These are phyloP conservation scores for Arthrinium puccinioides DNA, from an alignment of 2,329 filamentous ascomycete genomes.

Conservation along the genomic window DNA sequence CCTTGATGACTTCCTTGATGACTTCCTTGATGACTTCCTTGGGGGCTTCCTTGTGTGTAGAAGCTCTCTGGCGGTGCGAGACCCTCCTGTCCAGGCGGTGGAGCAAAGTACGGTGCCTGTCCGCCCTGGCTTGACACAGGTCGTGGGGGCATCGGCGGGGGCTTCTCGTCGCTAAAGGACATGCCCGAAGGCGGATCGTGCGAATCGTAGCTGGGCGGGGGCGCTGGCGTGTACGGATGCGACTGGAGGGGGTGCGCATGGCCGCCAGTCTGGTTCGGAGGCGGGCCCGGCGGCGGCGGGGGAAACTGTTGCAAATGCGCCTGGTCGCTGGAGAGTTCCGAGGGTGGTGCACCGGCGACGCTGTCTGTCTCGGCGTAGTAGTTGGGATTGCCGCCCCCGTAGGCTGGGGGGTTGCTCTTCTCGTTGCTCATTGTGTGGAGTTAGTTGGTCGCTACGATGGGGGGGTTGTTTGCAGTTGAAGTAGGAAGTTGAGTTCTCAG, in stretches of 20 bases:
- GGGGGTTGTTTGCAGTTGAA: no score
- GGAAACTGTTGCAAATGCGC: conserved; percentile 2
- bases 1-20: neutral
- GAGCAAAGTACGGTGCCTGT: conserved; percentile 4
- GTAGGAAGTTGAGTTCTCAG: no score
- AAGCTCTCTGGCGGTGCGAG: no score
- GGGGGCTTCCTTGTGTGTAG: neutral
- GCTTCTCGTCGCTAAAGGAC: conserved; percentile 5
- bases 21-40: neutral
- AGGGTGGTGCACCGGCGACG: neutral
- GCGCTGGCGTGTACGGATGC: neutral
- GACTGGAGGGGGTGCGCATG: conserved; percentile 7
- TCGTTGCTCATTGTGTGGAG: conserved; percentile 1
- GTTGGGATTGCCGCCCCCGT: neutral
- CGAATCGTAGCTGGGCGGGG: conserved; percentile 3
- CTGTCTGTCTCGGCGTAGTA: neutral
- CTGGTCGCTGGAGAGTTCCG: neutral
- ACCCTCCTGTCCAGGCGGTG: conserved; percentile 1
- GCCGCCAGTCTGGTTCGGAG: neutral
- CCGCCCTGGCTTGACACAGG: conserved; percentile 5
- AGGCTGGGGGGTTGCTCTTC: neutral
- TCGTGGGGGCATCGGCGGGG: conserved; percentile 3
- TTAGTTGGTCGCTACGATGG: no score
- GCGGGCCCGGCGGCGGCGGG: conserved; percentile 6
- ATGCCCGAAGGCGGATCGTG: conserved; percentile 2